Evolutionary conservation across 23 red algal genomes (phyloP), one percentile per base, ranked within the genome.

Genomic region (Gracilariopsis chorda): DNA sequence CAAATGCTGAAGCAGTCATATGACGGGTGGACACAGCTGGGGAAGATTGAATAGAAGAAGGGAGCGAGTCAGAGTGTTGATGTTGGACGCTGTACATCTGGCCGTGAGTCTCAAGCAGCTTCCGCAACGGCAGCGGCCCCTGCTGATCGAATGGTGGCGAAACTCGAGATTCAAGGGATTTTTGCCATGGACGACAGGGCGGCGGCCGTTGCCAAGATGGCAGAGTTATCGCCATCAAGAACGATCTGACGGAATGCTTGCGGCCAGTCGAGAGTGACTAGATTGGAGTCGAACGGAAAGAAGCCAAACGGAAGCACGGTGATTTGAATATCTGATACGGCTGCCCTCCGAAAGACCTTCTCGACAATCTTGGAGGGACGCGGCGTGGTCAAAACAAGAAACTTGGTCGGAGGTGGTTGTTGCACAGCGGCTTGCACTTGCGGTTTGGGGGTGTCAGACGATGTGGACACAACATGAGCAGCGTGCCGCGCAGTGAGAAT

Each of bases 191-290:
- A 83, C 25, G 82, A 81, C 41, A 95, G 57, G 4, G 84, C 92
- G 9, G 84, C 65, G 16, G 92, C 83, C 20, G 85, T 60, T 19
- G 84, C 92, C 25, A 84, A 11, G 46, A 95, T 59, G 28, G 82
- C 71, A 2, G 75, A 83, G 61, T 88, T 77, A 44, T 95, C 76
- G 46, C 86, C 84, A 57, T 90, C 86, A 29, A 95, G 62, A 20
- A 84, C 76, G 24, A 95, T 65, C 58, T 95, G 71, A 27, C 92
- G 84, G 52, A 73, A 90, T 1, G 84, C 82, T 20, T 81, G 83
- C 16, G 84, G 84, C 92, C 92, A 87, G 63, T 88, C 92, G 71
- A 95, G 92, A 1, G 92, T 90, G 37, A 86, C 67, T 3, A 88
- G 48, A 46, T 88, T 84, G 20, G 55, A 71, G 36, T 95, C 92